These are phyloP conservation scores for Borovskyia barvae DNA, from an alignment of 208 protist genomes.

Conservation along the genomic window DNA sequence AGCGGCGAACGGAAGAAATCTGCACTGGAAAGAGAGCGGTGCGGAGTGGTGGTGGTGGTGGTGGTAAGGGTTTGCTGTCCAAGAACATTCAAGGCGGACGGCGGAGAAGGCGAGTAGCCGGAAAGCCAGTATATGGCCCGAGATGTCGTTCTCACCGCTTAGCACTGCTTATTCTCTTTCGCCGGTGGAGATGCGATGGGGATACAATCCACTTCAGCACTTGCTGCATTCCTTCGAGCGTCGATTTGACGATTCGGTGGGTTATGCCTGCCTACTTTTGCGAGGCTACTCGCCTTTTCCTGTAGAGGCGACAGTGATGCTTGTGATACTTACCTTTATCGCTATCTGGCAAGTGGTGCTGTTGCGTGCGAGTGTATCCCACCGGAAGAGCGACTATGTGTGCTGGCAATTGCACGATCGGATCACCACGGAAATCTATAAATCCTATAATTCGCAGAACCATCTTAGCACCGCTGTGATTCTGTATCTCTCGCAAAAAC, in stretches of 20 bases:
- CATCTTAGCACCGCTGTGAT: constrained; percentile 11
- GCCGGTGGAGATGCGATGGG: neutral
- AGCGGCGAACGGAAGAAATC: no score
- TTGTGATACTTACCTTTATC: constrained; percentile 8
- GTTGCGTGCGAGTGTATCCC: neutral
- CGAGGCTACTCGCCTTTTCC: constrained; percentile 6
- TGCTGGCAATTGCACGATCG: constrained; percentile 17
- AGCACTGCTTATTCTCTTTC: neutral
- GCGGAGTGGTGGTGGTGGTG: no score
- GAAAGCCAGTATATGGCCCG: no score
- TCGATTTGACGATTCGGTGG: neutral
- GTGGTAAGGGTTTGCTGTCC: no score
- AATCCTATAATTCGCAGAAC: constrained; percentile 1
- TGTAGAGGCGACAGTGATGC: constrained; percentile 1
- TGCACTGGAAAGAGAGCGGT: no score
- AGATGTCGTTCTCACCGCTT: no score
- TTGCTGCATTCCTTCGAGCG: constrained; percentile 1
- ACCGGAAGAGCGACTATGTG: constrained; percentile 2
- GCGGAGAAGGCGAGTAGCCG: no score
- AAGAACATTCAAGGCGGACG: no score
- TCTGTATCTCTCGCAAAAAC: constrained; percentile 17
- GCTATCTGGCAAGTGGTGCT: constrained; percentile 3
- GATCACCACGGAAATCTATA: neutral
- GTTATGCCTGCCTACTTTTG: neutral
- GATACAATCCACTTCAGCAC: neutral